Base-by-base conservation (phyloP, 306 rosid genomes). In the Castanea crenata region DNA sequence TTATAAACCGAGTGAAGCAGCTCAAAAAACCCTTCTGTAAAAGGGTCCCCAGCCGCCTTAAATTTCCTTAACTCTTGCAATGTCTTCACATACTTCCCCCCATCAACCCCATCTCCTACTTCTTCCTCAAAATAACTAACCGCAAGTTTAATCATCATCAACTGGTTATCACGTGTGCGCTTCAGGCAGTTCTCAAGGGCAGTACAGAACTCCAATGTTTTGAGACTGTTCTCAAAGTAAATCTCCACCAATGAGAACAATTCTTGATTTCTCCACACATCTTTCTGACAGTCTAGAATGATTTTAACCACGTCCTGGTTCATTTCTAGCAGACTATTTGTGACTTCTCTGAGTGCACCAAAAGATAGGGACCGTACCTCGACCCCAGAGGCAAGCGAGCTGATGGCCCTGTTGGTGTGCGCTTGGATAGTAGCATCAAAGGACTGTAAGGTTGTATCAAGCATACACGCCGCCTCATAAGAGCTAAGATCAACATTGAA, bases 41-140 rank as follows among this genome's bases (percentile, higher is more conserved):
- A 92, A 1, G 99, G 96, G 79, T 91, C 93, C n/a, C 89, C 92
- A 0, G 89, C 93, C 20, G 78, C 97, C 81, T 87, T 88, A 74
- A 90, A 95, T 44, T 74, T 85, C 82, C 84, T 92, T 61, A 95
- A 80, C 73, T 79, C 94, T 65, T 89, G 87, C 83, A 90, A 71
- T 44, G 99, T 90, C 86, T 88, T 91, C 19, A 63, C 77, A 79
- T 81, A 93, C 74, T 77, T 75, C 20, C 41, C 71, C 83, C 92
- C 97, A 27, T 83, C 89, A 38, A 19, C 83, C 23, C 86, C 92
- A 74, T 76, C 79, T 61, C 79, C 90, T 29, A 75, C 83, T 78
- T 88, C 98, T 79, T 87, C 88, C 80, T 89, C 89, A 76, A 88
- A 92, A 84, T 25, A 55, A 44, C 74, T 75, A 27, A 93, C 84